phyloP scores from a whole-genome alignment of 345 rosid genomes.

The Camelina hispida region DNA sequence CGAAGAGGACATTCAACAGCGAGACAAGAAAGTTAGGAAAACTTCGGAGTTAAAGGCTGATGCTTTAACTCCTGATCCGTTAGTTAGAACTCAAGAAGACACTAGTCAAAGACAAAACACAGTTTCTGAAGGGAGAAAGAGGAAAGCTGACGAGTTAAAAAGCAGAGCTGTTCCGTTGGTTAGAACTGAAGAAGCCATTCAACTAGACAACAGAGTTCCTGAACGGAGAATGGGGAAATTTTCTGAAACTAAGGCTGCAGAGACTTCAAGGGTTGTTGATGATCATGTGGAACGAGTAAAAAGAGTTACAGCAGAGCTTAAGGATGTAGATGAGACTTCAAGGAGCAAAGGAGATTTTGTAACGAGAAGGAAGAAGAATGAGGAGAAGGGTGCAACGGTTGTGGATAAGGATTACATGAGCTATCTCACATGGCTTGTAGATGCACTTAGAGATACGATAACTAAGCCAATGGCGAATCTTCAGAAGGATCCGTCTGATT shows the following conservation, averaged over 20 bases:
- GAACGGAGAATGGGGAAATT: conserved; percentile 4
- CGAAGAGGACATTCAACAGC: background rate
- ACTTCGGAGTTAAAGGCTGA: background rate
- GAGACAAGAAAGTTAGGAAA: background rate
- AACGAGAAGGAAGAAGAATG: conserved; percentile 16
- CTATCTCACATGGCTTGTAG: conserved; percentile 43
- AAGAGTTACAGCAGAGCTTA: conserved; percentile 9
- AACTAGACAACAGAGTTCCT: background rate
- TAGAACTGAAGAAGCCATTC: background rate
- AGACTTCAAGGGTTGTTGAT: conserved; percentile 3
- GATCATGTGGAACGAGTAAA: background rate
- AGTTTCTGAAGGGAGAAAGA: background rate
- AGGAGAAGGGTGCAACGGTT: background rate
- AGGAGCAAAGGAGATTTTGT: conserved; percentile 1
- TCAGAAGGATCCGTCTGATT: background rate
- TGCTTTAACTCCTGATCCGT: background rate
- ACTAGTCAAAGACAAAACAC: conserved; percentile 7
- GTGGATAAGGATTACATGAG: conserved; percentile 37
- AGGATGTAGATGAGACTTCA: conserved; percentile 21
- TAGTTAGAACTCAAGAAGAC: background rate
- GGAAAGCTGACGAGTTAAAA: background rate
- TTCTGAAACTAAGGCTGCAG: conserved; percentile 11
- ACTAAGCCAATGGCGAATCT: conserved; percentile 1
- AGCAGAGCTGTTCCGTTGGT: conserved; percentile 9
- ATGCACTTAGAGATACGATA: conserved; percentile 20